Percentiles rank a stretch among this genome's conserved stretches.
Evolutionary conservation across 192 early-diverging fungal species (phyloP).

Genomic region (Backusella luteola): DNA sequence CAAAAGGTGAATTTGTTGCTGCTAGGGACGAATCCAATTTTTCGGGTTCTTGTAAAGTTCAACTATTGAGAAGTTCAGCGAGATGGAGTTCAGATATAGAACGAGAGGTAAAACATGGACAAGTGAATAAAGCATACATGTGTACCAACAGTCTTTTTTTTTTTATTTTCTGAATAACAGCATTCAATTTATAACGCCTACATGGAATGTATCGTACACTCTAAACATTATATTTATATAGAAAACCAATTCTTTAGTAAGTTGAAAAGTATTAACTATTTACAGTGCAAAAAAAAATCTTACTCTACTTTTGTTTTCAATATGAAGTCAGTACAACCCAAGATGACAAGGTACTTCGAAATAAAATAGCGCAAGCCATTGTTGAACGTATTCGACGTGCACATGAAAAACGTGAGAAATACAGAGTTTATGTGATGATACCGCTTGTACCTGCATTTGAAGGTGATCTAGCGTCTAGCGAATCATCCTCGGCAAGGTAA

Average conservation of each 20-base stretch:
- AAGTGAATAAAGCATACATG: conserved; percentile 18
- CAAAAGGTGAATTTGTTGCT: conserved; percentile 72
- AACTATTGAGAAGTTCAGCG: conserved; percentile 65
- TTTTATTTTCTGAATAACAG: conserved; percentile 22
- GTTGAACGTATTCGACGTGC: conserved; percentile 76
- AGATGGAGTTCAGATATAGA: conserved; percentile 69
- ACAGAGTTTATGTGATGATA: conserved; percentile 77
- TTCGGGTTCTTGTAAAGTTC: conserved; percentile 62
- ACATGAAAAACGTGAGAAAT: conserved; percentile 62
- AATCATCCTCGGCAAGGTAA: conserved; percentile 64
- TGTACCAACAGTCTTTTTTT: background rate
- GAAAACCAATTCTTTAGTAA: conserved; percentile 90
- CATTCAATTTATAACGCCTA: conserved; percentile 81
- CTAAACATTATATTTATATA: conserved; percentile 87
- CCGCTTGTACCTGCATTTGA: conserved; percentile 85
- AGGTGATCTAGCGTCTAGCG: conserved; percentile 72
- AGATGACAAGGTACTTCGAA: conserved; percentile 23
- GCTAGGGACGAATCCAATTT: conserved; percentile 54
- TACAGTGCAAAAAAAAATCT: background rate
- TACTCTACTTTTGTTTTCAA: background rate
- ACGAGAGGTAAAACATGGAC: conserved; percentile 30
- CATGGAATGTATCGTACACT: conserved; percentile 62
- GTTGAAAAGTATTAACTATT: conserved; percentile 52
- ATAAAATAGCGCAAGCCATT: conserved; percentile 53
- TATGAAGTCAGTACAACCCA: conserved; percentile 10